Conservation (phyloP, 768 basidiomycete species). For the Boletus reticuloceps region DNA sequence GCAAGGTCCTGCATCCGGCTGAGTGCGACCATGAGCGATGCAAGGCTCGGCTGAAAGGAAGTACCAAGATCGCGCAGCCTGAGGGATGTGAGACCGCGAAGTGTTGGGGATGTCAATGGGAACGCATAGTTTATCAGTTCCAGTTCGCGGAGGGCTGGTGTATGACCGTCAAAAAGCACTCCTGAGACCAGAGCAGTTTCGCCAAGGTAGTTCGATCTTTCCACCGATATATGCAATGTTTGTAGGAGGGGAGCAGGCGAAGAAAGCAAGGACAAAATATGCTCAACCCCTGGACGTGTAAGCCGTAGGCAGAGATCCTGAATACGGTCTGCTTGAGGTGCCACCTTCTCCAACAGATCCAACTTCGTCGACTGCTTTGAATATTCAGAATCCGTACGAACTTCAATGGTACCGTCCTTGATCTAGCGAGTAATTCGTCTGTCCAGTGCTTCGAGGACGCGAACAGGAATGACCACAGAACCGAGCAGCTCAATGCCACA, state of each 20-base stretch:
- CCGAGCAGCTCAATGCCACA: constrained; percentile 39
- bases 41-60: constrained; percentile 28
- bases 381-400: constrained; percentile 28
- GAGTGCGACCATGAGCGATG: constrained; percentile 34
- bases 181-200: constrained; percentile 25
- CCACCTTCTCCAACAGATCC: constrained; percentile 31
- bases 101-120: constrained; percentile 35
- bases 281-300: constrained; percentile 15
- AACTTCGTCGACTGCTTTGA: constrained; percentile 21
- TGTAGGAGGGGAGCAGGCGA: constrained; percentile 33
- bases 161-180: constrained; percentile 30
- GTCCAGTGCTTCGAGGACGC: constrained; percentile 36
- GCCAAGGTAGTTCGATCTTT: constrained; percentile 15
- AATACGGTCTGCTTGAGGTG: constrained; percentile 35
- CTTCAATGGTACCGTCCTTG: constrained; percentile 37
- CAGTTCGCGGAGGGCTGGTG: constrained; percentile 35
- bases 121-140: constrained; percentile 36
- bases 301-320: constrained; percentile 30
- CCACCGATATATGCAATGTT: constrained; percentile 26
- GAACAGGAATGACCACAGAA: constrained; percentile 39
- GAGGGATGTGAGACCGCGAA: constrained; percentile 37
- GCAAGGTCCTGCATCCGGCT: constrained; percentile 33
- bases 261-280: constrained; percentile 25
- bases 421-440: constrained; percentile 43
- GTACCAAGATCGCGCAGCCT: constrained; percentile 30